Conservation (phyloP, 257 asterid genomes). For the Solanum medicagineum region DNA sequence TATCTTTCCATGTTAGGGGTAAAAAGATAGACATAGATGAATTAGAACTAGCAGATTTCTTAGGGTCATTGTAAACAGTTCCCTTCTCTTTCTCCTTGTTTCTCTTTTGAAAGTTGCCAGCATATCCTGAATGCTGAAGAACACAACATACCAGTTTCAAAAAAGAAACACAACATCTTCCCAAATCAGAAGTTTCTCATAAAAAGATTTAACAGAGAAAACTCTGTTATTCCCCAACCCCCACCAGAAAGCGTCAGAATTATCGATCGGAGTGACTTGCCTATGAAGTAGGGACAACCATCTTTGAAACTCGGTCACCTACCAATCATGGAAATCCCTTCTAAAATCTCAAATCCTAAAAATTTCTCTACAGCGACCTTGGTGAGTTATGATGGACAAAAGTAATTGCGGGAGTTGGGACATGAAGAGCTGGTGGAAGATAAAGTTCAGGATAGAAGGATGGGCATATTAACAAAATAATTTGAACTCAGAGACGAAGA, state of each 20-base stretch:
- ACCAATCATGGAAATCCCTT: not conserved
- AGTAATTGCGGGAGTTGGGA: not conserved
- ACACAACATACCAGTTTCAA: too few relatives aligned
- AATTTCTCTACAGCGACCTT: not conserved
- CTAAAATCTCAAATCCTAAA: not conserved
- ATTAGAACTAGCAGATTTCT: too few relatives aligned
- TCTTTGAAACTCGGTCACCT: not conserved
- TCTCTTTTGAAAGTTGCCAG: too few relatives aligned
- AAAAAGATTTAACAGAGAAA: not conserved
- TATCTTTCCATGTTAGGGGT: too few relatives aligned
- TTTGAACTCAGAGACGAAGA: not conserved
- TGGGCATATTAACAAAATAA: not conserved
- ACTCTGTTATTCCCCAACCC: not conserved
- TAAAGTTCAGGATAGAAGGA: not conserved
- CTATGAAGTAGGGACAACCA: not conserved
- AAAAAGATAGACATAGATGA: too few relatives aligned
- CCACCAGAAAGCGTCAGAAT: not conserved
- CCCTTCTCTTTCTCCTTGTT: too few relatives aligned
- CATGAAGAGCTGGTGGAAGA: not conserved
- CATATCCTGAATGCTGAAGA: too few relatives aligned
- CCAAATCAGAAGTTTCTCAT: not conserved
- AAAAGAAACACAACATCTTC: not conserved
- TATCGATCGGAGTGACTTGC: not conserved
- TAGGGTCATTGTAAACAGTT: too few relatives aligned
- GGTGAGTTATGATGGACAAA: not conserved